phyloP scores from a whole-genome alignment of 305 asterid species.

The Salvia sclarea region DNA sequence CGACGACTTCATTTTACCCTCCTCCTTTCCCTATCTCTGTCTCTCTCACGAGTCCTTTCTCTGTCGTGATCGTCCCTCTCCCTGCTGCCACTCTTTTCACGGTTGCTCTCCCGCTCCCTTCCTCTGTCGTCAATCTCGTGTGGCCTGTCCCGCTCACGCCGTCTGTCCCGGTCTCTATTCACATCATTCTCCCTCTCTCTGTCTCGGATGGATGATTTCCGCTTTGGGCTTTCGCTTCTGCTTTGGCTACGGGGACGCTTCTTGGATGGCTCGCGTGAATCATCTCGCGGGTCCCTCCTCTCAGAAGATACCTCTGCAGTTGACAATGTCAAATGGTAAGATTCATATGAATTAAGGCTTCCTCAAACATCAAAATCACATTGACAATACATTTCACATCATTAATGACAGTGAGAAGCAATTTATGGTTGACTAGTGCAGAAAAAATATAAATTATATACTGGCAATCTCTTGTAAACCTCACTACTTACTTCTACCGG shows the following conservation, averaged over 20 bases:
- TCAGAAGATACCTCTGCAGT: conserved; percentile 56
- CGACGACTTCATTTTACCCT: conserved; percentile 46
- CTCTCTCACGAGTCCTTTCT: conserved; percentile 64
- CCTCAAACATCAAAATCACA: conserved; percentile 2
- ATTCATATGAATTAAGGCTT: not conserved
- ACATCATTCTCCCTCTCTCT: conserved; percentile 60
- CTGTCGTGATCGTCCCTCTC: conserved; percentile 73
- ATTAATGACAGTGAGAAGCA: not conserved
- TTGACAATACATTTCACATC: not conserved
- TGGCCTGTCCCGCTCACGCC: conserved; percentile 56
- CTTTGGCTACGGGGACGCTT: conserved; percentile 76
- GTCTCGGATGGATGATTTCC: conserved; percentile 58
- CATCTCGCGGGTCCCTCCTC: conserved; percentile 56
- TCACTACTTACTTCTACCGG: conserved; percentile 61
- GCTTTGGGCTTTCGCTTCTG: conserved; percentile 71
- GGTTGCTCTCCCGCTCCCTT: conserved; percentile 46
- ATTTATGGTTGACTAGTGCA: not conserved
- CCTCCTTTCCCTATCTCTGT: conserved; percentile 51
- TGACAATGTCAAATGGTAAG: conserved; percentile 10
- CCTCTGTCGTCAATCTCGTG: conserved; percentile 50
- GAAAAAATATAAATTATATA: not conserved
- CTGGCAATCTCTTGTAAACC: conserved; percentile 12
- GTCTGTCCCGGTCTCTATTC: conserved; percentile 55
- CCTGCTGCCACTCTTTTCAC: conserved; percentile 63
- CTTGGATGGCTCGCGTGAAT: conserved; percentile 55